Evolutionary conservation across 202 grass and related monocot species (phyloP).

Genomic region (Eragrostis tef): DNA sequence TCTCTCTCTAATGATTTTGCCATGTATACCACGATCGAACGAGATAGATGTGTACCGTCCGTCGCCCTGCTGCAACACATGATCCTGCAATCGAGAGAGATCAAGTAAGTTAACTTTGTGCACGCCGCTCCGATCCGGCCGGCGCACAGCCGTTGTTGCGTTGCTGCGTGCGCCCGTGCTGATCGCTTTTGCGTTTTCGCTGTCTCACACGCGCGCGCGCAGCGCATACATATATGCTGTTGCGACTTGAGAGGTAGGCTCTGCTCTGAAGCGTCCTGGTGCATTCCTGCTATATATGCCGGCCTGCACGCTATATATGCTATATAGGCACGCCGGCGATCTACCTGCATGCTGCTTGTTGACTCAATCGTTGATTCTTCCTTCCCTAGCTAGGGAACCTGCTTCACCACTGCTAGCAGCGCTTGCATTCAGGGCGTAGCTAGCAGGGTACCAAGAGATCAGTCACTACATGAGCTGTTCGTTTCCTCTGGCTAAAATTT

Average conservation of each 20-base stretch:
- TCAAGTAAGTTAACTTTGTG: slow-evolving; percentile 10
- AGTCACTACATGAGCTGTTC: too few species aligned
- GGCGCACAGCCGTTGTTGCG: slow-evolving; percentile 8
- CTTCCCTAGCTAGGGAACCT: background rate
- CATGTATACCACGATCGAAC: background rate
- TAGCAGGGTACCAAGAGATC: too few species aligned
- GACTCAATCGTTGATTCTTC: slow-evolving; percentile 18
- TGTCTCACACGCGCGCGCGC: background rate
- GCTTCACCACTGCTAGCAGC: background rate
- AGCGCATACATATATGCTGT: background rate
- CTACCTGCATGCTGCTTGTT: background rate
- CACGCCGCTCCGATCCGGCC: too few species aligned
- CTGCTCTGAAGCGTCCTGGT: background rate
- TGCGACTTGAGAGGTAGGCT: background rate
- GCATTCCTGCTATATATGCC: background rate
- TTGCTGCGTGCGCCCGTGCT: slow-evolving; percentile 33
- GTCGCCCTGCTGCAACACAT: too few species aligned
- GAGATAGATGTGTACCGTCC: background rate
- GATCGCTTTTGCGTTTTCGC: slow-evolving; percentile 19
- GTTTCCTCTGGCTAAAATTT: too few species aligned
- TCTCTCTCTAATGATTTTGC: too few species aligned
- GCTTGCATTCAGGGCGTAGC: background rate
- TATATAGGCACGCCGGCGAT: background rate
- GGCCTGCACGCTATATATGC: background rate
- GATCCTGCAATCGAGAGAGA: too few species aligned